Percentiles rank a stretch among this genome's conserved stretches.
Conservation (phyloP, 805 yeast genomes). For the Metschnikowia lachancei region DNA sequence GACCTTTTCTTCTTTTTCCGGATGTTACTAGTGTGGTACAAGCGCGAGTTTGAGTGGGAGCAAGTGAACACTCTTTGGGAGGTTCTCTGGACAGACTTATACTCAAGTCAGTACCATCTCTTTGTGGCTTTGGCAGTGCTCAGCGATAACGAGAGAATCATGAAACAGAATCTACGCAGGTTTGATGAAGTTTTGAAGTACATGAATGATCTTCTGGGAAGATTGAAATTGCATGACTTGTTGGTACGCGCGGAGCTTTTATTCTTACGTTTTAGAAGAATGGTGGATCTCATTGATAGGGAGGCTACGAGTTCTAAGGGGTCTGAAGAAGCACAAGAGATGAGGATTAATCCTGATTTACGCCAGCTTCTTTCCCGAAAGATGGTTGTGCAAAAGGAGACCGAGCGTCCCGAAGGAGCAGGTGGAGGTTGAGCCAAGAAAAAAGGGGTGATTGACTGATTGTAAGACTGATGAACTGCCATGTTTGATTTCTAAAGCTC, state of each 20-base stretch:
- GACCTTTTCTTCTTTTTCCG: conserved; percentile 92
- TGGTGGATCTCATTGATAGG: conserved; percentile 75
- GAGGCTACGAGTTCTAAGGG: conserved; percentile 28
- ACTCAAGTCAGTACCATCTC: conserved; percentile 82
- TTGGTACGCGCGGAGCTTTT: conserved; percentile 81
- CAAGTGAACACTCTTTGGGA: conserved; percentile 88
- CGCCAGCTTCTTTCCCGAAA: conserved; percentile 59
- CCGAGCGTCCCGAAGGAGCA: conserved; percentile 40
- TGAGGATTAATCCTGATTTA: conserved; percentile 49
- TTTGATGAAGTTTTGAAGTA: conserved; percentile 92
- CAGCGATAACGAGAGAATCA: conserved; percentile 78
- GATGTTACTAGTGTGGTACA: conserved; percentile 93
- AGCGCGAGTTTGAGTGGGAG: conserved; percentile 81
- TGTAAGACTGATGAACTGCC: too few species aligned
- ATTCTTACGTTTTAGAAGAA: conserved; percentile 74
- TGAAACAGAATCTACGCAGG: conserved; percentile 65
- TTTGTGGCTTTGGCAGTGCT: conserved; percentile 87
- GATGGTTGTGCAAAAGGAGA: conserved; percentile 63
- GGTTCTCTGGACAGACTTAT: conserved; percentile 81
- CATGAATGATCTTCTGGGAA: conserved; percentile 84
- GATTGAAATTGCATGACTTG: conserved; percentile 70
- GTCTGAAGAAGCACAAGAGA: not conserved
- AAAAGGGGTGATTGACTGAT: too few species aligned
- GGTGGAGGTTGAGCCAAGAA: conserved; percentile 39
- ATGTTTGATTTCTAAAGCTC: too few species aligned